Conservation (phyloP, 805 yeast species). For the Peterozyma toletana region DNA sequence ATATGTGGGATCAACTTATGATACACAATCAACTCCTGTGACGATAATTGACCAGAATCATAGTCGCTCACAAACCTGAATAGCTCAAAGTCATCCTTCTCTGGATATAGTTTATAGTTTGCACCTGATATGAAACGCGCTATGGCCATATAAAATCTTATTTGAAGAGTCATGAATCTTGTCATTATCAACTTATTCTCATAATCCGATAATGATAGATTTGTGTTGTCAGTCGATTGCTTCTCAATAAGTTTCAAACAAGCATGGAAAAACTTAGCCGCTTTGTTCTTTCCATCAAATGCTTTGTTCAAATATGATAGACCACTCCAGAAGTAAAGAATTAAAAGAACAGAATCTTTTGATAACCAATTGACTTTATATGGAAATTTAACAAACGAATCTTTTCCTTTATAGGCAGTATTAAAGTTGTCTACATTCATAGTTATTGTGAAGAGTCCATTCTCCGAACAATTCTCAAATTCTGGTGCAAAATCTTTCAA, state of each 20-base stretch:
- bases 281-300: conserved; percentile 24
- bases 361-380: conserved; percentile 31
- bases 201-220: conserved; percentile 15
- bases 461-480: conserved; percentile 13
- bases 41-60: conserved; percentile 26
- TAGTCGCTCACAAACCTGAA: conserved; percentile 28
- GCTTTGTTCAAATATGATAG: conserved; percentile 28
- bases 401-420: not conserved
- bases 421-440: not conserved
- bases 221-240: conserved; percentile 15
- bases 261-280: conserved; percentile 27
- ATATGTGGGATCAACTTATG: conserved; percentile 28
- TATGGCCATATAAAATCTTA: conserved; percentile 29
- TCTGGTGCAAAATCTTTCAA: conserved; percentile 7
- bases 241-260: conserved; percentile 27
- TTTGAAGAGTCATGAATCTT: conserved; percentile 20
- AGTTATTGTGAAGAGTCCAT: conserved; percentile 17
- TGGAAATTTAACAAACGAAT: conserved; percentile 11
- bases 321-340: conserved; percentile 35
- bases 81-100: conserved; percentile 11
- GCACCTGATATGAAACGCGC: conserved; percentile 23
- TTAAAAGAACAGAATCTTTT: conserved; percentile 32
- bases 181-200: conserved; percentile 21
- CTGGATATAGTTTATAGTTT: conserved; percentile 12
- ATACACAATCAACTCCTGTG: conserved; percentile 30